Evolutionary conservation across 345 rosid species (phyloP).

Genomic region (Bruguiera gymnorhiza): DNA sequence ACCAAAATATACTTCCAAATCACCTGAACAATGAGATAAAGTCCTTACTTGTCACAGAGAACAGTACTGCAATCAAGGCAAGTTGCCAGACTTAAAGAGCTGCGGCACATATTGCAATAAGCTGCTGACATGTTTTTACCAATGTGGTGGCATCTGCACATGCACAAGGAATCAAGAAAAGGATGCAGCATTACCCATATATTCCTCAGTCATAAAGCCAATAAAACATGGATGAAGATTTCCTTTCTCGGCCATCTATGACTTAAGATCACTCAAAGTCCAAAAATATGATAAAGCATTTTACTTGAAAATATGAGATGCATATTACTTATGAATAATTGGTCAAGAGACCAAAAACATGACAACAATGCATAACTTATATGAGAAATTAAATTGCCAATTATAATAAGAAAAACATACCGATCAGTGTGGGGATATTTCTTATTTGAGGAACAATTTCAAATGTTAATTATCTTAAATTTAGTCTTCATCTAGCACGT

Average conservation of each 20-base stretch:
- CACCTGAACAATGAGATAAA: constrained; percentile 2
- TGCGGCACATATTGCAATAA: constrained; percentile 50
- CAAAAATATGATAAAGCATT: too few species aligned
- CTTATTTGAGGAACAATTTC: neutral
- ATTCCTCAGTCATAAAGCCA: neutral
- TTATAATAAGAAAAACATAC: too few species aligned
- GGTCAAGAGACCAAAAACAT: too few species aligned
- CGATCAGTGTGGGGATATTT: neutral
- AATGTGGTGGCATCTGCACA: constrained; percentile 58
- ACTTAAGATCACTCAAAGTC: too few species aligned
- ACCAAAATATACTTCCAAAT: neutral
- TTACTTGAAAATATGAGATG: too few species aligned
- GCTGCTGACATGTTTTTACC: constrained; percentile 41
- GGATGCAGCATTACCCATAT: neutral
- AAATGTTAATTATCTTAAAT: neutral
- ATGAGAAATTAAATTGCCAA: too few species aligned
- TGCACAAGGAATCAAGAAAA: constrained; percentile 10
- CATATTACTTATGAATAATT: too few species aligned
- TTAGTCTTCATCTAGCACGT: neutral
- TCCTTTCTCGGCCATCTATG: neutral
- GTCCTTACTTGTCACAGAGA: constrained; percentile 57
- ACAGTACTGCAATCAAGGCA: constrained; percentile 58
- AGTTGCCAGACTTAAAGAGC: constrained; percentile 52
- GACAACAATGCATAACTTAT: too few species aligned
- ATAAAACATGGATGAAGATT: neutral